phyloP scores from a whole-genome alignment of 169 alveolate genomes.

The Plasmodium gallinaceum region DNA sequence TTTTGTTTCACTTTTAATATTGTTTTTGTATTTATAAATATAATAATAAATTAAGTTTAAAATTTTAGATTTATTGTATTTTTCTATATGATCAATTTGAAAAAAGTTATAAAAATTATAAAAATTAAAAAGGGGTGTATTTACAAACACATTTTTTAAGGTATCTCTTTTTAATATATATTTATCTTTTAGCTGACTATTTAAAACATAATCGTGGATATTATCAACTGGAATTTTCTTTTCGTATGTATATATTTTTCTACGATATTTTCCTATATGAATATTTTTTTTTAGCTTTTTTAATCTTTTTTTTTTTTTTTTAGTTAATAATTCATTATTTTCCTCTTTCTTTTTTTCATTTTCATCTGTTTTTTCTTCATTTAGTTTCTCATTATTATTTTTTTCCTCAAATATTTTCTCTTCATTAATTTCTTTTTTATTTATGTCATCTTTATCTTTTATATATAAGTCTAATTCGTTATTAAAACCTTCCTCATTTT shows the following conservation, averaged over 20 bases:
- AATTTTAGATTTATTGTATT: conserved; percentile 66
- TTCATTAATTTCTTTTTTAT: neutral
- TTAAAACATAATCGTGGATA: conserved; percentile 46
- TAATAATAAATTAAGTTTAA: conserved; percentile 73
- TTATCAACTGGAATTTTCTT: conserved; percentile 54
- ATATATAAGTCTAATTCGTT: neutral
- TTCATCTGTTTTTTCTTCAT: neutral
- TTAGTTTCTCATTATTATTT: neutral
- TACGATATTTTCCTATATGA: conserved; percentile 73
- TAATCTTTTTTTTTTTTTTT: conserved; percentile 50
- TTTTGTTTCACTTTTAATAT: conserved; percentile 28
- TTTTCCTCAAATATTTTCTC: neutral
- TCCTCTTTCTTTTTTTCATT: neutral
- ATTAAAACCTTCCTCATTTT: too few relatives aligned
- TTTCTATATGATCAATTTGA: conserved; percentile 76
- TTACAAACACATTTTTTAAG: conserved; percentile 68
- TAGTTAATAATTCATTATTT: neutral
- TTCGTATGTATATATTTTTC: conserved; percentile 62
- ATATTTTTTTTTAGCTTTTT: conserved; percentile 69
- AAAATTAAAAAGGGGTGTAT: conserved; percentile 73
- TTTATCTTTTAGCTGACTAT: conserved; percentile 45
- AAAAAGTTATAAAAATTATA: conserved; percentile 73
- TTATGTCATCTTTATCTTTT: neutral
- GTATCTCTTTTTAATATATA: conserved; percentile 70
- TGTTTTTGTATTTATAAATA: conserved; percentile 68